Conservation (phyloP, 2,329 filamentous ascomycete species). For the Lasiodiplodia gonubiensis region DNA sequence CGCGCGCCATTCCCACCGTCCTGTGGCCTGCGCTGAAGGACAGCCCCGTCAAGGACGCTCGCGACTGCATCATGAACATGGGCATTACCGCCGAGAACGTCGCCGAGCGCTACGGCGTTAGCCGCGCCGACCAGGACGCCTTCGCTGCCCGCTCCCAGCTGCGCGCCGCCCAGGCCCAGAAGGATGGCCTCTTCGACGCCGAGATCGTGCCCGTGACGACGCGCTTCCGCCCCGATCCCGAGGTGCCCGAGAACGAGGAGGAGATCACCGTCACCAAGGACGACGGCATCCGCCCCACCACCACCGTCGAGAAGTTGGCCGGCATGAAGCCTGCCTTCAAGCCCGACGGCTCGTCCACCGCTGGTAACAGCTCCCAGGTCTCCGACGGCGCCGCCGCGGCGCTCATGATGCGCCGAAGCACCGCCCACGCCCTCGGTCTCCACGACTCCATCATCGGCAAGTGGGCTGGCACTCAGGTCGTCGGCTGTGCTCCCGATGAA, state of each 20-base stretch:
- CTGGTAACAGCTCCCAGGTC: conserved; percentile 85
- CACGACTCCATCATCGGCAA: conserved; percentile 73
- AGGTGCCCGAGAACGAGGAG: conserved; percentile 54
- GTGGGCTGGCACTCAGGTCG: conserved; percentile 77
- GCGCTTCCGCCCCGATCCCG: conserved; percentile 68
- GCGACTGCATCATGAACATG: conserved; percentile 94
- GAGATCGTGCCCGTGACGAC: conserved; percentile 86
- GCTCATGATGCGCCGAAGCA: conserved; percentile 83
- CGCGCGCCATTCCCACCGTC: conserved; percentile 75
- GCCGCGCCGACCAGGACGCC: conserved; percentile 77
- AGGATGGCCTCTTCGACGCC: conserved; percentile 70
- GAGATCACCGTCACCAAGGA: conserved; percentile 74
- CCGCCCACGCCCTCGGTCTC: conserved; percentile 75
- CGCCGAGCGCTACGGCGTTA: conserved; percentile 75
- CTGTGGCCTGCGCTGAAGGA: conserved; percentile 76
- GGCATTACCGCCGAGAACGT: conserved; percentile 90
- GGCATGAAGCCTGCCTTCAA: conserved; percentile 87
- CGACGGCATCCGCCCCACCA: conserved; percentile 78
- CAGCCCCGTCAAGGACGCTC: conserved; percentile 64
- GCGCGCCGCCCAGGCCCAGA: conserved; percentile 73
- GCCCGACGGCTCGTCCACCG: conserved; percentile 75
- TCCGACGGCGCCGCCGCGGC: conserved; percentile 86
- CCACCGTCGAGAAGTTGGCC: conserved; percentile 72
- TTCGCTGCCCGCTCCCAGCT: conserved; percentile 78
- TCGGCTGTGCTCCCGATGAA: conserved; percentile 84